Evolutionary conservation across 306 rosid genomes (phyloP).

Genomic region (Cucurbita moschata): DNA sequence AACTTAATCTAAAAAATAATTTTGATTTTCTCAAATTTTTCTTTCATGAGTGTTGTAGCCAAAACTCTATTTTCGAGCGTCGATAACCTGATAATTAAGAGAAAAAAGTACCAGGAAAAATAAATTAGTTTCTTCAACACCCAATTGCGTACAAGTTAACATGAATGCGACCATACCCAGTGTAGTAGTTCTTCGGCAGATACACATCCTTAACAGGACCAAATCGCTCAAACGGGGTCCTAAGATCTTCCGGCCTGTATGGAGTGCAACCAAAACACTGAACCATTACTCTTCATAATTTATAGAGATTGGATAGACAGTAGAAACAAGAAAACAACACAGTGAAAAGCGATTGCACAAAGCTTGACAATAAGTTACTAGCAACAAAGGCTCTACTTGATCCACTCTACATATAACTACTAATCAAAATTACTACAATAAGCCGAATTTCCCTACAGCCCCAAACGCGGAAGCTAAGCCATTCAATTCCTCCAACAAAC

Average conservation of each 20-base stretch:
- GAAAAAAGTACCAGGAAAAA: not conserved
- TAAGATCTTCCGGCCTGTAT: constrained; percentile 73
- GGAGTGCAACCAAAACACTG: not conserved
- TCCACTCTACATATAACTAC: not conserved
- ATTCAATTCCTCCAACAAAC: not conserved
- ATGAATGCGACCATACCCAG: constrained; percentile 40
- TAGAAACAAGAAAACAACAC: not conserved
- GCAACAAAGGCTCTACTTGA: not conserved
- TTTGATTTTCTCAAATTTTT: not conserved
- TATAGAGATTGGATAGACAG: not conserved
- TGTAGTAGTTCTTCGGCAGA: constrained; percentile 84
- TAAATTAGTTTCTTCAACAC: not conserved
- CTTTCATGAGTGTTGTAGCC: not conserved
- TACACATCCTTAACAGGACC: constrained; percentile 97
- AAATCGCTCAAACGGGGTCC: constrained; percentile 78
- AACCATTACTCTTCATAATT: not conserved
- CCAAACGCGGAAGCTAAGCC: not conserved
- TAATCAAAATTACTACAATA: not conserved
- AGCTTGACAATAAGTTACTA: not conserved
- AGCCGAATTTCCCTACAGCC: not conserved
- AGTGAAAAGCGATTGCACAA: not conserved
- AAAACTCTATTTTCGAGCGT: not conserved
- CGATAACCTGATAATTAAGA: not conserved
- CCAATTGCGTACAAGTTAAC: not conserved
- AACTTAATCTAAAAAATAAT: no score